These are phyloP conservation scores for Solanum virginianum DNA, from an alignment of 257 asterid species.

Conservation along the genomic window DNA sequence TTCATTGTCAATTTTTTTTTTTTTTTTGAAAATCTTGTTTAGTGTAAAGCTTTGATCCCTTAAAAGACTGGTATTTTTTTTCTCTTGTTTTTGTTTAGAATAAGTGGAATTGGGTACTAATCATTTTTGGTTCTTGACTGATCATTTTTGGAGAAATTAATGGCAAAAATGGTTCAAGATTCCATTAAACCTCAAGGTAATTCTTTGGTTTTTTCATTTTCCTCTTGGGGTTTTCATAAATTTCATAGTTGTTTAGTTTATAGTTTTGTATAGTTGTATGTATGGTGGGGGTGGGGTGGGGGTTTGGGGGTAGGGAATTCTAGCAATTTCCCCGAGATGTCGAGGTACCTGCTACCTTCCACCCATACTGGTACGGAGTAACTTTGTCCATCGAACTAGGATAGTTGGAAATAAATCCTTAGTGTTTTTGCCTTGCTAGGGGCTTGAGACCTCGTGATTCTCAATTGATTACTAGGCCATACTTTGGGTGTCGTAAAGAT, in stretches of 20 bases:
- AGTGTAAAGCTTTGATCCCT: not conserved
- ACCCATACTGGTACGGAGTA: not conserved
- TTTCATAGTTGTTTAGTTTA: not conserved
- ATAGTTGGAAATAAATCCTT: not conserved
- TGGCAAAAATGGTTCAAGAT: conserved; percentile 35
- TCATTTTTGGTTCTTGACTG: not conserved
- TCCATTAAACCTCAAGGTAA: conserved; percentile 52
- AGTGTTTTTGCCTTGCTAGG: not conserved
- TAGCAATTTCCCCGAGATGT: too few species aligned
- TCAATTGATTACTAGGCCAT: not conserved
- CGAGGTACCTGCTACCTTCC: not conserved
- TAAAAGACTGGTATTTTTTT: not conserved
- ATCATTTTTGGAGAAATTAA: conserved; percentile 8
- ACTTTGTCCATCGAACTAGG: not conserved
- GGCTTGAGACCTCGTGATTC: not conserved
- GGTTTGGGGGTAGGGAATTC: too few species aligned
- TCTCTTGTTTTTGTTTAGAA: not conserved
- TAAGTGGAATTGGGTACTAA: not conserved
- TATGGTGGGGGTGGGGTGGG: not conserved
- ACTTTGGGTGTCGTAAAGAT: not conserved
- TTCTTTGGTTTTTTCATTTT: not conserved
- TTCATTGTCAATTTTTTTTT: not conserved
- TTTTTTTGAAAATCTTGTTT: not conserved
- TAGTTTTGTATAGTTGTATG: not conserved
- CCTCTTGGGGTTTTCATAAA: not conserved